Evolutionary conservation across 345 rosid genomes (phyloP), one percentile per base, ranked within the genome.

Genomic region (Euphorbia peplus): DNA sequence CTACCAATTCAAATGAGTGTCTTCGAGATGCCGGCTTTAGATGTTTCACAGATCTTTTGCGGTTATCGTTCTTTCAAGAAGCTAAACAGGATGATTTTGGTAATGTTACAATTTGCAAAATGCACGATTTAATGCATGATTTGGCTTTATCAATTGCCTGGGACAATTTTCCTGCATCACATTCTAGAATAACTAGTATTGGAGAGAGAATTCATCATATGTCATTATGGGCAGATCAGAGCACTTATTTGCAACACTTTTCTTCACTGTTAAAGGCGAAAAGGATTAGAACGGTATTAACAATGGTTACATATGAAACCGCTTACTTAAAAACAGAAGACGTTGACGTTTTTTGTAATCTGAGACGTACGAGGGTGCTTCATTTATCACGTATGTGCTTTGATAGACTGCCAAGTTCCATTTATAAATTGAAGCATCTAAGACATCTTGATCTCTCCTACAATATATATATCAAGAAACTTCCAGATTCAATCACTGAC

Each of bases 21-120:
- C 32, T n/a, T 8, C 74, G 70, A 46, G 70, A 64, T 22, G 50
- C 18, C 1, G 70, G 78, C 9, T 37, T n/a, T n/a, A n/a, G n/a
- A n/a, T n/a, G n/a, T n/a, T n/a, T n/a, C n/a, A n/a, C n/a, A n/a
- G n/a, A n/a, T 48, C 44, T 39, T 39, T 39, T 39, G 4, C 59
- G 60, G 39, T 60, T 70, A 24, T 59, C 70, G 0, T 64, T 75
- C 30, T 75, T 75, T 4, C 67, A 70, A 0, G 30, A 62, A 9
- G 61, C 12, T 15, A 3, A 22, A 29, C 39, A 9, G 18, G 66
- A 62, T 62, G 13, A 32, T 13, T 64, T 61, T 46, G 71, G 70
- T 1, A 42, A 65, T 14, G 16, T 62, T 29, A 57, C 25, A 37
- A 57, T 57, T n/a, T n/a, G n/a, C n/a, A n/a, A n/a, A n/a, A n/a